These are phyloP conservation scores for Paramecium biaurelia DNA, from an alignment of 73 alveolate species.

Conservation along the genomic window DNA sequence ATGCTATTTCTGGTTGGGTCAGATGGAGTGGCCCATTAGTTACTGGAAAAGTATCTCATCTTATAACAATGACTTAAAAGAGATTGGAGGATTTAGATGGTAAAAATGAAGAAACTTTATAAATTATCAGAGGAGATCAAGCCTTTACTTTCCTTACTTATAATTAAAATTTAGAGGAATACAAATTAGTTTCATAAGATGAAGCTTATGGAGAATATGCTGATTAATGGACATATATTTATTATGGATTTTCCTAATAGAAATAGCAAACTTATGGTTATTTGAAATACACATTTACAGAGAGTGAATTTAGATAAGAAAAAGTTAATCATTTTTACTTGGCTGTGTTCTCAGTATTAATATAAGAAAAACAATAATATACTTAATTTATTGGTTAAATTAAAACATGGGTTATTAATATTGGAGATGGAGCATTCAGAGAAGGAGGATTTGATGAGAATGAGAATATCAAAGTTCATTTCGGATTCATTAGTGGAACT, in stretches of 20 bases:
- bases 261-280: background rate
- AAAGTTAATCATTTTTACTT: conserved; percentile 8
- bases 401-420: conserved; percentile 47
- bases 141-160: background rate
- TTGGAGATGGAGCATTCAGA: conserved; percentile 44
- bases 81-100: conserved; percentile 39
- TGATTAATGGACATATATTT: conserved; percentile 44
- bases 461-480: conserved; percentile 40
- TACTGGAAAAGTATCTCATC: conserved; percentile 23
- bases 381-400: background rate
- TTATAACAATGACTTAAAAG: background rate
- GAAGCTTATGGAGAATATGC: conserved; percentile 21
- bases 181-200: background rate
- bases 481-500: conserved; percentile 13
- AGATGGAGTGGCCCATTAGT: conserved; percentile 35
- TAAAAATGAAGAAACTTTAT: background rate
- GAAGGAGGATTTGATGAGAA: conserved; percentile 31
- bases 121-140: background rate
- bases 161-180: background rate
- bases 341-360: conserved; percentile 18
- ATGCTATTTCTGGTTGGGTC: conserved; percentile 40
- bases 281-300: conserved; percentile 35
- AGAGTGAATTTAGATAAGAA: background rate
- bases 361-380: background rate
- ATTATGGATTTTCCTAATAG: conserved; percentile 8